A percentile compares a stretch with the other conserved stretches of the same genome.
Conservation (phyloP, 768 basidiomycete genomes). For the Mycena floridula region DNA sequence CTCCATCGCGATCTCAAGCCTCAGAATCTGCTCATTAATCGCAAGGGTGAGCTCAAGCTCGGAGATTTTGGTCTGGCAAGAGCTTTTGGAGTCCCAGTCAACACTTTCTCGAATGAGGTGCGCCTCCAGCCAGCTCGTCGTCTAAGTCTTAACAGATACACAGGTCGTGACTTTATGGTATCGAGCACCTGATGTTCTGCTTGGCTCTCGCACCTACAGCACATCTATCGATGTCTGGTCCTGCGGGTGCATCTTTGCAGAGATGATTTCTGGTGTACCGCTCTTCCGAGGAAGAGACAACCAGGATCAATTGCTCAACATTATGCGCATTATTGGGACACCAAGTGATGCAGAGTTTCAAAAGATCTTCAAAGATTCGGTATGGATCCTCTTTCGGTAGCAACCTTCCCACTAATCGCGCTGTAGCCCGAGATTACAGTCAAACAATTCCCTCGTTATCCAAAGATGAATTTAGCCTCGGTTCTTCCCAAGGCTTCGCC, state of each 20-base stretch:
- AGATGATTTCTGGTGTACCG: slow-evolving; percentile 98
- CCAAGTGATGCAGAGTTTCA: slow-evolving; percentile 83
- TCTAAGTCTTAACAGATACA: slow-evolving; percentile 4
- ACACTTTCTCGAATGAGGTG: slow-evolving; percentile 96
- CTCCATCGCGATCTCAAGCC: slow-evolving; percentile 97
- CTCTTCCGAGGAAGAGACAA: slow-evolving; percentile 96
- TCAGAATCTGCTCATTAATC: slow-evolving; percentile 95
- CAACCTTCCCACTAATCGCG: too few relatives aligned
- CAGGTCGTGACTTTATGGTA: slow-evolving; percentile 99
- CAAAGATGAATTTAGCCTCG: slow-evolving; percentile 75
- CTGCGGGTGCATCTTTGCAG: slow-evolving; percentile 98
- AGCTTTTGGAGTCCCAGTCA: slow-evolving; percentile 97
- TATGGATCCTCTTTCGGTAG: too few relatives aligned
- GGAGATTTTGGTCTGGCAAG: slow-evolving; percentile 97
- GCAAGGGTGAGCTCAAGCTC: slow-evolving; percentile 93
- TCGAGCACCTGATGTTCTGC: slow-evolving; percentile 93
- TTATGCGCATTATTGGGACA: slow-evolving; percentile 95
- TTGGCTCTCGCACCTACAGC: slow-evolving; percentile 95
- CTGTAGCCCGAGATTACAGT: slow-evolving; percentile 72
- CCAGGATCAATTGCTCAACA: slow-evolving; percentile 95
- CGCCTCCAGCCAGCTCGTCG: background rate
- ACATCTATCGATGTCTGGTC: slow-evolving; percentile 99
- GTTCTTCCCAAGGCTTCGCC: slow-evolving; percentile 82
- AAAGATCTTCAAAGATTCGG: slow-evolving; percentile 88
- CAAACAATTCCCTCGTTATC: slow-evolving; percentile 84